Conservation (phyloP, 768 basidiomycete genomes). For the Rhodotorula kratochvilovae region DNA sequence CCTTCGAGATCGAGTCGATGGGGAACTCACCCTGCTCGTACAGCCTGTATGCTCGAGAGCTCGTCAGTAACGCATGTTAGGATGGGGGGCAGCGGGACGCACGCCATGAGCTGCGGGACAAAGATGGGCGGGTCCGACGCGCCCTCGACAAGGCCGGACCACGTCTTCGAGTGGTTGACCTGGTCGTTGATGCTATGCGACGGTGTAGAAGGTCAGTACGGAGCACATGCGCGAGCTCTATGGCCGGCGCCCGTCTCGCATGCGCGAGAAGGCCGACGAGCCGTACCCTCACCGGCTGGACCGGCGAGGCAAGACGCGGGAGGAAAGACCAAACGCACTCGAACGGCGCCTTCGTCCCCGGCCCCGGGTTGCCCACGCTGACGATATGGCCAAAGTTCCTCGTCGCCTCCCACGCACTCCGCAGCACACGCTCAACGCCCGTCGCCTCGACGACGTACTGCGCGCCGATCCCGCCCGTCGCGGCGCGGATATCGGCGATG, state of each 20-base stretch:
- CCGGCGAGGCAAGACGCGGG: not conserved
- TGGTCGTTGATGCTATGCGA: slow-evolving; percentile 23
- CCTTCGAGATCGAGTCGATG: slow-evolving; percentile 40
- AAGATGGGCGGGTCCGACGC: slow-evolving; percentile 36
- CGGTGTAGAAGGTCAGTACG: too few species aligned
- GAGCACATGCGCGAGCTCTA: too few species aligned
- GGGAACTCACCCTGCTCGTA: slow-evolving; percentile 44
- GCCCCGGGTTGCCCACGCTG: slow-evolving; percentile 25
- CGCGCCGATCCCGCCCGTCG: slow-evolving; percentile 33
- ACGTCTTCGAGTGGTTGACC: slow-evolving; percentile 17
- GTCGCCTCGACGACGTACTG: slow-evolving; percentile 38
- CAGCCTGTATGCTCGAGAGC: not conserved
- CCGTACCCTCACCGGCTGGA: not conserved
- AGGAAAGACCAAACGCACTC: not conserved
- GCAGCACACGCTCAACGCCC: slow-evolving; percentile 31
- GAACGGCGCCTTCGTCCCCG: slow-evolving; percentile 8
- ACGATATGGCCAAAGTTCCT: slow-evolving; percentile 11
- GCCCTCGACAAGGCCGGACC: slow-evolving; percentile 34
- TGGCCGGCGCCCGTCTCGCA: too few species aligned
- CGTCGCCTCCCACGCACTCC: slow-evolving; percentile 27
- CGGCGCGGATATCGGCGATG: slow-evolving; percentile 19
- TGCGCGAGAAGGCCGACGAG: too few species aligned
- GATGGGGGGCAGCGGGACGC: slow-evolving; percentile 37
- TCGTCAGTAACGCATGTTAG: not conserved
- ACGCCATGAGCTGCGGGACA: slow-evolving; percentile 14